These are phyloP conservation scores for Ceratobasidium sp. DNA, from an alignment of 1,284 basidiomycete species.

Conservation along the genomic window DNA sequence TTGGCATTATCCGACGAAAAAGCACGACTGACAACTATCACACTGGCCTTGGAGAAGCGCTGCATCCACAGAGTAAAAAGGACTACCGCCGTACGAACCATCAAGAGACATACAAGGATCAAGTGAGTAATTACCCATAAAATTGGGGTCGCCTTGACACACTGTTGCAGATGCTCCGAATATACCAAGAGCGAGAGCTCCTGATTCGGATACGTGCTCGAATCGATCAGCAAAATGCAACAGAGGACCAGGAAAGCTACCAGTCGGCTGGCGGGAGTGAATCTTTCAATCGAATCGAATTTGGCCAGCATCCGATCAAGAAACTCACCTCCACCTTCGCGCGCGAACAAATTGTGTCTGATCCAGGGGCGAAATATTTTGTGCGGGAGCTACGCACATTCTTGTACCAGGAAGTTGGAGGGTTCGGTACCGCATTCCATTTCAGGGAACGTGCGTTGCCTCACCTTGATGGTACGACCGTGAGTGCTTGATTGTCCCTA, in stretches of 20 bases:
- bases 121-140: background rate
- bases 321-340: background rate
- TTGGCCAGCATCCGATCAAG: background rate
- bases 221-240: background rate
- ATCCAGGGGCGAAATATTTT: background rate
- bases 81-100: constrained; percentile 1
- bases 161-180: background rate
- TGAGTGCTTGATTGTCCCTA: background rate
- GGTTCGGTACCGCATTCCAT: background rate
- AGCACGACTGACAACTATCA: constrained; percentile 22
- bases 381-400: constrained; percentile 1
- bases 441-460: background rate
- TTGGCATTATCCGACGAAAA: background rate
- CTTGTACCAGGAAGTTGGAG: background rate
- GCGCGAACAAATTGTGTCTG: background rate
- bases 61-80: constrained; percentile 21
- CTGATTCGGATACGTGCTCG: constrained; percentile 4
- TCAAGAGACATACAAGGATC: background rate
- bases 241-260: background rate
- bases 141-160: background rate
- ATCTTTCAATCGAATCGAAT: background rate
- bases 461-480: background rate
- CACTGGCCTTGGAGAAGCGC: constrained; percentile 2
- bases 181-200: constrained; percentile 12
- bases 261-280: background rate